Evolutionary conservation across 2,329 filamentous ascomycete species (phyloP).

Genomic region (Lachnellula hyalina): DNA sequence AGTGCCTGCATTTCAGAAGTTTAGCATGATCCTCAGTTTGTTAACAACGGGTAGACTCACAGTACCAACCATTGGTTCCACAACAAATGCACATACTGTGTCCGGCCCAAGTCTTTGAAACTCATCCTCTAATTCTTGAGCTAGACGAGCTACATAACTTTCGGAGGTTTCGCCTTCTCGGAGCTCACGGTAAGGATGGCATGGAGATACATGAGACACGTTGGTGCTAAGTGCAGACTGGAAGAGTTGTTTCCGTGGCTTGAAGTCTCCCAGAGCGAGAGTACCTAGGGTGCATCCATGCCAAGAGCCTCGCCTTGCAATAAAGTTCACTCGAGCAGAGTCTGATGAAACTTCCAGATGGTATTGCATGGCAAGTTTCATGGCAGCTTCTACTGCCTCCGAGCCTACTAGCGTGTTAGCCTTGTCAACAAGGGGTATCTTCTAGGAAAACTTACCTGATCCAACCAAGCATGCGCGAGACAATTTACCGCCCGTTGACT

Average conservation of each 20-base stretch:
- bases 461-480: neutral
- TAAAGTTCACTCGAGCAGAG: conserved; percentile 40
- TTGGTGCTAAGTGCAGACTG: conserved; percentile 47
- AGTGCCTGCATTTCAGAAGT: conserved; percentile 37
- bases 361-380: conserved; percentile 53
- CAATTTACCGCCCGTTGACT: conserved; percentile 1
- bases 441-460: neutral
- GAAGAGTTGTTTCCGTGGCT: conserved; percentile 48
- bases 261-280: conserved; percentile 51
- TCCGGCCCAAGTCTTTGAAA: conserved; percentile 52
- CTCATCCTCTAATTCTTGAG: conserved; percentile 52
- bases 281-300: conserved; percentile 62
- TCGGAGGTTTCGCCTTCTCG: conserved; percentile 41
- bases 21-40: neutral
- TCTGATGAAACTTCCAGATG: neutral
- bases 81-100: conserved; percentile 58
- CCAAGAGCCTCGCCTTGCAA: conserved; percentile 57
- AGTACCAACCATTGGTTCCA: conserved; percentile 60
- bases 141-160: conserved; percentile 51
- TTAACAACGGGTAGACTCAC: neutral
- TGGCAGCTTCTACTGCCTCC: conserved; percentile 7
- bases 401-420: conserved; percentile 1
- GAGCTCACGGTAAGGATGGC: conserved; percentile 54
- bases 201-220: conserved; percentile 51
- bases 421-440: neutral